Base-by-base conservation (phyloP, 306 rosid species). In the Vicia sativa region DNA sequence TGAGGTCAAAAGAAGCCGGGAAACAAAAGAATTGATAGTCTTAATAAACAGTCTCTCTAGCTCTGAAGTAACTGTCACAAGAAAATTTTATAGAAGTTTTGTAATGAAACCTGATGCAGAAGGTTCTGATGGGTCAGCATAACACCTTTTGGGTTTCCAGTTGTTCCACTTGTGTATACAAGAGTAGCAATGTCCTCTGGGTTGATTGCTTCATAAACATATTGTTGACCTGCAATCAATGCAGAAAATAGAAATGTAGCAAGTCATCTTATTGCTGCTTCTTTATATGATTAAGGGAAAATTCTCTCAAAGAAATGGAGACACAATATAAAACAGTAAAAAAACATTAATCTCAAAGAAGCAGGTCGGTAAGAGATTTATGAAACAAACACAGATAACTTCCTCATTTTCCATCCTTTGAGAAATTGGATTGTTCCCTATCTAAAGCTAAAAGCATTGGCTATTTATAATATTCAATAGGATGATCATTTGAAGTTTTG, bases 121-220 rank as follows among this genome's bases (percentile, higher is more conserved):
- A 93, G 85, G 83, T 93, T 93, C 71, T 45, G 78, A 79, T 93
- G 98, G 13, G 97, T 86, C 57, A 93, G 97, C 96, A 88, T 85
- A 75, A 93, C 98, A 49, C 96, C 98, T 82, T 93, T 90, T 0
- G 98, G 95, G 74, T 90, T 90, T 66, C 97, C 98, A 4, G 98
- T 87, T 54, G 98, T 87, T 84, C 96, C 96, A 72, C 98, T 92
- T 45, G 98, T 88, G 82, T 93, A 93, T 7, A 88, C 58, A 59
- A 93, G 88, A 46, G 98, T 84, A 61, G 98, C 97, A 61, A 86
- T 57, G 77, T 87, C 93, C 76, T 90, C 86, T 56, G 80, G 69
- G 69, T 67, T 67, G 39, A 90, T 93, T 76, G 90, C 83, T 83
- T 93, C 96, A 72, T 86, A 79, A 14, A 63, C 16, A 68, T 85